phyloP scores from a whole-genome alignment of 2,329 filamentous ascomycete genomes.

The Berkeleyomyces basicola region DNA sequence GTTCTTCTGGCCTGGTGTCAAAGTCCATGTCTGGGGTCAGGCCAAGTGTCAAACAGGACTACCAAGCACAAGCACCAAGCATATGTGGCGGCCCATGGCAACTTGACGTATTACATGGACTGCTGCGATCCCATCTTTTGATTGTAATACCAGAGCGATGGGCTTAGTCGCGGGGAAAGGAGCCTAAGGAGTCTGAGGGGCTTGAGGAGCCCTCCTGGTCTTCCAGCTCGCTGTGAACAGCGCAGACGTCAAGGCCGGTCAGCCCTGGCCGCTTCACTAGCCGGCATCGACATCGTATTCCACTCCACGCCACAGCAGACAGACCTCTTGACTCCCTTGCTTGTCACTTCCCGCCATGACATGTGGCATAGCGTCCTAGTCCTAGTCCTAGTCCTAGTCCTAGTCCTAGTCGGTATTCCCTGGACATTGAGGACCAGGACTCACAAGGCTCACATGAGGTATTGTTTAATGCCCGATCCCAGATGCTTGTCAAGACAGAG shows the following conservation, averaged over 20 bases:
- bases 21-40: background rate
- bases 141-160: too few relatives aligned
- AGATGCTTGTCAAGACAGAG: too few relatives aligned
- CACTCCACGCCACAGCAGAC: background rate
- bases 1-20: background rate
- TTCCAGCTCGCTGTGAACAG: too few relatives aligned
- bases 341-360: background rate
- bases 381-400: background rate
- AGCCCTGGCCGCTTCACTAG: too few relatives aligned
- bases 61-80: background rate
- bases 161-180: too few relatives aligned
- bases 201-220: too few relatives aligned
- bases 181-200: too few relatives aligned
- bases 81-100: background rate
- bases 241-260: too few relatives aligned
- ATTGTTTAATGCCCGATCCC: too few relatives aligned
- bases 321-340: constrained; percentile 1
- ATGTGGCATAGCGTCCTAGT: background rate
- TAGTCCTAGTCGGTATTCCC: background rate
- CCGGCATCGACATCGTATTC: too few relatives aligned
- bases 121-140: too few relatives aligned
- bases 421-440: background rate
- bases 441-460: too few relatives aligned
- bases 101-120: background rate
- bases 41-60: background rate